Conservation (phyloP, 176 grass and related monocot species). For the Elymus sibiricus region DNA sequence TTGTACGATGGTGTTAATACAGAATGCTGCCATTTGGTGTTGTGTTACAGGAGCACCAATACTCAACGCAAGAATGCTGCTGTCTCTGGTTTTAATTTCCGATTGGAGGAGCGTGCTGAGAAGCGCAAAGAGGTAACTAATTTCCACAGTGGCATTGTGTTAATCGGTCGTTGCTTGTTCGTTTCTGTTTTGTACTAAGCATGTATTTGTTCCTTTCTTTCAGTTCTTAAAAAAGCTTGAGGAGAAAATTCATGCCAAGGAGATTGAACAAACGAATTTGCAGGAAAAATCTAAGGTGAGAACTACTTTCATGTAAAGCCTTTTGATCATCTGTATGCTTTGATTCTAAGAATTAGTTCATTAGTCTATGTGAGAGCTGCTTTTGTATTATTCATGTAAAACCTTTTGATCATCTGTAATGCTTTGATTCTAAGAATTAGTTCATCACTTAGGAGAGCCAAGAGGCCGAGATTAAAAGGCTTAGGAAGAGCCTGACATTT, state of each 20-base stretch:
- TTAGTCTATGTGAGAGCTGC: no score
- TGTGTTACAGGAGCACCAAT: conserved; percentile 50
- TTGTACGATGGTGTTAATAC: background rate
- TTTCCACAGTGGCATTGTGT: background rate
- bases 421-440: conserved; percentile 19
- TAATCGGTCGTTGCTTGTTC: background rate
- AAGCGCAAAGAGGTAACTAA: conserved; percentile 82
- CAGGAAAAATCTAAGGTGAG: conserved; percentile 89
- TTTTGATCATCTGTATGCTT: background rate
- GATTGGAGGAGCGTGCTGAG: conserved; percentile 86
- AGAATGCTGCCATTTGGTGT: background rate
- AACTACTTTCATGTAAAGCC: background rate
- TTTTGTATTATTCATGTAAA: background rate
- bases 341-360: background rate
- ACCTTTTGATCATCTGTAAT: conserved; percentile 5
- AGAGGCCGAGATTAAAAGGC: conserved; percentile 90
- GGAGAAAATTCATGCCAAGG: conserved; percentile 86
- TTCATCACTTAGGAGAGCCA: conserved; percentile 71
- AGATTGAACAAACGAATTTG: conserved; percentile 82
- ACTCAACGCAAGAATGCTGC: conserved; percentile 51
- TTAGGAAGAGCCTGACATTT: conserved; percentile 94
- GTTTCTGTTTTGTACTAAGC: conserved; percentile 20
- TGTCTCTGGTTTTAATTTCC: conserved; percentile 65
- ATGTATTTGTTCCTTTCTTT: background rate
- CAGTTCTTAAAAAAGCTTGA: conserved; percentile 95